A percentile compares a stretch with the other conserved stretches of the same genome.
These are phyloP conservation scores for Xylariaceae sp. DNA, from an alignment of 2,329 filamentous ascomycete genomes.

Conservation along the genomic window DNA sequence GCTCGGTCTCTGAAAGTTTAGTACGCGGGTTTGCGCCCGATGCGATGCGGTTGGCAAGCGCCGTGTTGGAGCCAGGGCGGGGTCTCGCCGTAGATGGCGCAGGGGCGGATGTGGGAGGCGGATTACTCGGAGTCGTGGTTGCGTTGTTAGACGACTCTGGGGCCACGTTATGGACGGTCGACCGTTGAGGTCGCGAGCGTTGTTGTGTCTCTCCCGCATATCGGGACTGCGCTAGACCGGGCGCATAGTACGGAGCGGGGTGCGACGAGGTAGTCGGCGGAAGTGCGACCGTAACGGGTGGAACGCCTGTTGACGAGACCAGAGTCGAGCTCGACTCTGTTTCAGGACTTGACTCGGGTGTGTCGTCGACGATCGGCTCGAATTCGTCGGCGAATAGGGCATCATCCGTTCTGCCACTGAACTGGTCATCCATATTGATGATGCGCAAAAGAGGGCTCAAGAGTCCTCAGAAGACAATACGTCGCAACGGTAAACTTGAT, in stretches of 20 bases:
- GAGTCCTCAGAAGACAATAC: not conserved
- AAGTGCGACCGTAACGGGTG: constrained; percentile 6
- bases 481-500: too few species aligned
- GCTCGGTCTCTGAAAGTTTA: constrained; percentile 55
- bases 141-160: constrained; percentile 5
- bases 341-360: constrained; percentile 1
- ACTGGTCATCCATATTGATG: constrained; percentile 54
- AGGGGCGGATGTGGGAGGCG: constrained; percentile 10
- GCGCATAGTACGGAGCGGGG: constrained; percentile 14
- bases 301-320: constrained; percentile 11
- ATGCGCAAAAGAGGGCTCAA: not conserved
- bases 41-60: constrained; percentile 40
- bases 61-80: constrained; percentile 33
- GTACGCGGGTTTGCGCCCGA: constrained; percentile 55
- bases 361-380: constrained; percentile 42
- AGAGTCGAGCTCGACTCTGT: not conserved
- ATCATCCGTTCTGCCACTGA: constrained; percentile 56
- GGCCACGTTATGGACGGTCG: constrained; percentile 18
- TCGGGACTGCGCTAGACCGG: constrained; percentile 33
- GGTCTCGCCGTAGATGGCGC: not conserved
- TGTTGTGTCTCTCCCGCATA: constrained; percentile 28
- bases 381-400: constrained; percentile 60
- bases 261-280: constrained; percentile 12
- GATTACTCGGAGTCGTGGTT: constrained; percentile 9
- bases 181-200: constrained; percentile 24